Evolutionary conservation across 176 grass and related monocot genomes (phyloP).

Genomic region (Eragrostis nindensis): DNA sequence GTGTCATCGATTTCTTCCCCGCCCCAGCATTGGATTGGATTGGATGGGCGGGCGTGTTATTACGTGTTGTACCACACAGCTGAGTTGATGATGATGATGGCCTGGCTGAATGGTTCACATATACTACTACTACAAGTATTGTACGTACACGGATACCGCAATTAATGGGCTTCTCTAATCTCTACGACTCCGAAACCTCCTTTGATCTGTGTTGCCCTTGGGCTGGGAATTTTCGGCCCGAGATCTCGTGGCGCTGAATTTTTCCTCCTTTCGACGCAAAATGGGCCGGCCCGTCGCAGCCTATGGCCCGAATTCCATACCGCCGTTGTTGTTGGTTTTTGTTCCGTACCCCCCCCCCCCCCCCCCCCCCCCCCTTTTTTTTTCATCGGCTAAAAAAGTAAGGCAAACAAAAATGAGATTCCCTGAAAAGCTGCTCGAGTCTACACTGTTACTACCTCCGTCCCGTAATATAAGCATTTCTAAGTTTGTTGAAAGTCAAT

Average conservation of each 20-base stretch:
- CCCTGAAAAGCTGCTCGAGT: neutral
- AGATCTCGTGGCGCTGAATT: neutral
- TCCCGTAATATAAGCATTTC: too few relatives aligned
- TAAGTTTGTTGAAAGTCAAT: too few relatives aligned
- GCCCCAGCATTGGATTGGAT: neutral
- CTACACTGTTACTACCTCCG: too few relatives aligned
- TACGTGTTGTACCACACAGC: neutral
- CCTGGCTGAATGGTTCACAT: constrained; percentile 3
- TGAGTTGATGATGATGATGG: neutral
- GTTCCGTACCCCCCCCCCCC: too few relatives aligned
- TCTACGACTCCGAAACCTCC: neutral
- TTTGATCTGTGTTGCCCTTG: neutral
- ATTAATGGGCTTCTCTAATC: neutral
- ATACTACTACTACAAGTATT: neutral
- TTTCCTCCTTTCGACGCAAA: neutral
- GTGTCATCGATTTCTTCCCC: neutral
- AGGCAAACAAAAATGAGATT: neutral
- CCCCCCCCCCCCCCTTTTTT: too few relatives aligned
- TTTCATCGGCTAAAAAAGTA: neutral
- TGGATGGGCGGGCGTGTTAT: neutral
- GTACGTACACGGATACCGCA: neutral
- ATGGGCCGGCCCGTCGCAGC: too few relatives aligned
- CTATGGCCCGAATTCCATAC: too few relatives aligned
- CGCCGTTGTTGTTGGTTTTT: too few relatives aligned
- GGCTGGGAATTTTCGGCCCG: neutral